phyloP scores from a whole-genome alignment of 2,329 filamentous ascomycete genomes.

The Hypoxylon sp. region DNA sequence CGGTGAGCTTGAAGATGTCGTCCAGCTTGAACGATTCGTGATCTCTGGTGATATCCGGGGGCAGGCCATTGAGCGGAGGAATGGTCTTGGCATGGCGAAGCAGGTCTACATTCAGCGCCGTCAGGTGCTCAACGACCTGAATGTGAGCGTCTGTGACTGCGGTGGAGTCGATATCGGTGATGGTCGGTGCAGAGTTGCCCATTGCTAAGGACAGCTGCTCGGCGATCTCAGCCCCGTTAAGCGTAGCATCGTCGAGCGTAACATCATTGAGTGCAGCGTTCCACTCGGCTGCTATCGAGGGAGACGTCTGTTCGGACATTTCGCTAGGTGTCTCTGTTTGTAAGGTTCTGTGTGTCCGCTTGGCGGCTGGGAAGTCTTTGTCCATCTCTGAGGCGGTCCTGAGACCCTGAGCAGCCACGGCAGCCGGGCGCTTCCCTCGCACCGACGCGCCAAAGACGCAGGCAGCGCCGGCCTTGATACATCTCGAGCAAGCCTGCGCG shows the following conservation, averaged over 20 bases:
- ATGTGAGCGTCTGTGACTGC: background rate
- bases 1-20: conserved; percentile 6
- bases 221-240: background rate
- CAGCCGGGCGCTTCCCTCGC: conserved; percentile 7
- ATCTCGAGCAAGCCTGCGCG: conserved; percentile 28
- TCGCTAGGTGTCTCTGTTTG: background rate
- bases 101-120: conserved; percentile 3
- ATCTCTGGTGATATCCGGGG: conserved; percentile 4
- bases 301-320: background rate
- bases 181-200: background rate
- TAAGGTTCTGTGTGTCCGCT: background rate
- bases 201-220: background rate
- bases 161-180: background rate
- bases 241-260: too few species aligned
- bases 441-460: conserved; percentile 8
- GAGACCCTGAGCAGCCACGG: conserved; percentile 8
- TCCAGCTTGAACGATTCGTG: conserved; percentile 5
- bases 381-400: conserved; percentile 9
- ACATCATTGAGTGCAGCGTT: background rate
- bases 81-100: conserved; percentile 6
- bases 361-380: conserved; percentile 3
- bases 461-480: conserved; percentile 28
- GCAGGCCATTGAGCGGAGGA: background rate
- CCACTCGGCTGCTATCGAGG: background rate
- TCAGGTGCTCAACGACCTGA: conserved; percentile 8